phyloP scores from a whole-genome alignment of 768 basidiomycete genomes.

The Ramaria sp. region DNA sequence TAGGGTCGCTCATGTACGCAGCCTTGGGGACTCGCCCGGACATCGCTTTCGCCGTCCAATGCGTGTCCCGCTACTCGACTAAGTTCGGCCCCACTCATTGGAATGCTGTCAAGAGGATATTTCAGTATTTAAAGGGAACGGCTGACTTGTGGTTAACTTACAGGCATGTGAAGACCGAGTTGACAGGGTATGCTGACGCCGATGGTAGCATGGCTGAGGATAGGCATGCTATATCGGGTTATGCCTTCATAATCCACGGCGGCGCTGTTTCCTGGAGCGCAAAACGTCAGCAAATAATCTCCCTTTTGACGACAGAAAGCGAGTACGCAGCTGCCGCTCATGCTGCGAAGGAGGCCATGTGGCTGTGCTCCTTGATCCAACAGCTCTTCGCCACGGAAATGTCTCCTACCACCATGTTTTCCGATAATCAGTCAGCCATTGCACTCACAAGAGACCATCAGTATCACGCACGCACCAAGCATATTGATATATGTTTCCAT shows the following conservation, averaged over 20 bases:
- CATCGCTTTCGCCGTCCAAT: conserved; percentile 2
- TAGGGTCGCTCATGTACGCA: no score
- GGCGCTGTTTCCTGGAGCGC: conserved; percentile 24
- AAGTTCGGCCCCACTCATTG: conserved; percentile 9
- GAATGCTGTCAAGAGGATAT: conserved; percentile 1
- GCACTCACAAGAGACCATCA: conserved; percentile 16
- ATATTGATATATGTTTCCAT: conserved; percentile 29
- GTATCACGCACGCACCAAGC: conserved; percentile 25
- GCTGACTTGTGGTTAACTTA: background rate
- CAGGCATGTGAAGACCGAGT: background rate
- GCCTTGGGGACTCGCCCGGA: background rate
- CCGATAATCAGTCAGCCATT: conserved; percentile 20
- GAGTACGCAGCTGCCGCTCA: conserved; percentile 33
- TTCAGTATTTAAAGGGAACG: conserved; percentile 9
- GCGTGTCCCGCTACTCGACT: conserved; percentile 6
- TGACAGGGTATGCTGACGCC: conserved; percentile 13
- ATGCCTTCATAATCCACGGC: conserved; percentile 22
- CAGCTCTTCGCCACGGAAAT: conserved; percentile 7
- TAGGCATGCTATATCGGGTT: conserved; percentile 26
- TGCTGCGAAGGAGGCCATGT: conserved; percentile 19
- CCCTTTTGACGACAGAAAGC: conserved; percentile 29
- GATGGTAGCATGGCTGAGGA: conserved; percentile 18
- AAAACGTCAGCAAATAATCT: conserved; percentile 25
- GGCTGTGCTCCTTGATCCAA: conserved; percentile 13
- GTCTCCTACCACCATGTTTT: conserved; percentile 9